Percentiles rank a stretch among this genome's conserved stretches.
phyloP scores from a whole-genome alignment of 1,284 basidiomycete species.

The Papiliotrema nemorosa region DNA sequence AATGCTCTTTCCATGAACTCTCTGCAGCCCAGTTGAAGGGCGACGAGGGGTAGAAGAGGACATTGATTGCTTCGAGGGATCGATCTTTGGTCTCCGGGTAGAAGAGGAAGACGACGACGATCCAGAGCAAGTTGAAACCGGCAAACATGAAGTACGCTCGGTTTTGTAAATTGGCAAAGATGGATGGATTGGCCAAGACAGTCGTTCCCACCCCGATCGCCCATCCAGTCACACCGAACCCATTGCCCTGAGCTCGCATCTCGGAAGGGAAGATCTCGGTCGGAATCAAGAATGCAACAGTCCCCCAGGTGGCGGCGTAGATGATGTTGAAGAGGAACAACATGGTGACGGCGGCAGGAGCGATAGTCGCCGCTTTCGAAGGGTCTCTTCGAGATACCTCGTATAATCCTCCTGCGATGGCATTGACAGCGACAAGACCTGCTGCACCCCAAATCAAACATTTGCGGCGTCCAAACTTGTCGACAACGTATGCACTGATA shows the following conservation, averaged over 20 bases:
- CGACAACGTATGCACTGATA: constrained; percentile 35
- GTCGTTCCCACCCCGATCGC: constrained; percentile 38
- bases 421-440: constrained; percentile 35
- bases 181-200: constrained; percentile 40
- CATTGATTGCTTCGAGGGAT: constrained; percentile 38
- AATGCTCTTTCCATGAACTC: constrained; percentile 14
- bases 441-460: constrained; percentile 44
- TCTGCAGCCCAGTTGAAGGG: constrained; percentile 19
- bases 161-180: constrained; percentile 26
- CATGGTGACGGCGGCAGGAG: constrained; percentile 40
- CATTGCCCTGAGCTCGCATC: constrained; percentile 36
- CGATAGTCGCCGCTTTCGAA: constrained; percentile 13
- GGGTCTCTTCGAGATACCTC: constrained; percentile 19
- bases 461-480: constrained; percentile 40
- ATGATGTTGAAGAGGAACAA: constrained; percentile 49
- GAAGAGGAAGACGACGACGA: constrained; percentile 40
- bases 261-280: constrained; percentile 49
- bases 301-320: constrained; percentile 32
- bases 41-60: constrained; percentile 22
- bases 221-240: constrained; percentile 45
- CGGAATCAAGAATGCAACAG: constrained; percentile 47
- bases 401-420: constrained; percentile 30
- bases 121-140: constrained; percentile 39
- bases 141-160: constrained; percentile 42
- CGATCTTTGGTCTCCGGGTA: constrained; percentile 44